These are phyloP conservation scores for Omphalotus guepiniiformis DNA, from an alignment of 768 basidiomycete genomes.

Conservation along the genomic window DNA sequence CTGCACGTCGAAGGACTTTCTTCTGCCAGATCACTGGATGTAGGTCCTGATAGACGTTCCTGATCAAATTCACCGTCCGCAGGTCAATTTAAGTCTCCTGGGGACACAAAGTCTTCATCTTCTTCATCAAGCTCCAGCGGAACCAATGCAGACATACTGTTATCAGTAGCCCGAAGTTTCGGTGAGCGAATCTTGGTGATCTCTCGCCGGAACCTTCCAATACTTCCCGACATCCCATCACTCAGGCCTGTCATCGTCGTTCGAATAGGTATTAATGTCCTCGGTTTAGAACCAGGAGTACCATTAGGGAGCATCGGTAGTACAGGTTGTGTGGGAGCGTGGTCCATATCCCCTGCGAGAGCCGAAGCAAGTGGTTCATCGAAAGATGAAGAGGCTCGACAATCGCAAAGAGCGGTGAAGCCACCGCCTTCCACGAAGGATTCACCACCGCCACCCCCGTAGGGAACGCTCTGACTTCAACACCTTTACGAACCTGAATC, in stretches of 20 bases:
- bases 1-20: too few species aligned
- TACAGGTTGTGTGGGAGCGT: constrained; percentile 38
- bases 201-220: constrained; percentile 57
- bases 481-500: constrained; percentile 70
- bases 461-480: constrained; percentile 57
- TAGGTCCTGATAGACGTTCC: too few species aligned
- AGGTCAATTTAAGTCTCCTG: too few species aligned
- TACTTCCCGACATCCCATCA: constrained; percentile 55
- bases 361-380: constrained; percentile 79
- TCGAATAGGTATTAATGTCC: constrained; percentile 53
- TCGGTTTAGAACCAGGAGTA: constrained; percentile 30
- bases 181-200: constrained; percentile 50
- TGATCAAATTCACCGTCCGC: too few species aligned
- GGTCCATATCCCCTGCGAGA: constrained; percentile 57
- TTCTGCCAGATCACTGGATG: too few species aligned
- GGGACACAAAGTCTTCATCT: constrained; percentile 53
- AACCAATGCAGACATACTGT: constrained; percentile 28
- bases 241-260: constrained; percentile 47
- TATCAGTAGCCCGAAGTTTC: constrained; percentile 22
- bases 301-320: constrained; percentile 87
- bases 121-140: constrained; percentile 64
- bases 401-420: constrained; percentile 39
- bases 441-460: constrained; percentile 33
- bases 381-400: constrained; percentile 57
- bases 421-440: constrained; percentile 47